phyloP scores from a whole-genome alignment of 768 basidiomycete species.

The Amanita fuliginea region DNA sequence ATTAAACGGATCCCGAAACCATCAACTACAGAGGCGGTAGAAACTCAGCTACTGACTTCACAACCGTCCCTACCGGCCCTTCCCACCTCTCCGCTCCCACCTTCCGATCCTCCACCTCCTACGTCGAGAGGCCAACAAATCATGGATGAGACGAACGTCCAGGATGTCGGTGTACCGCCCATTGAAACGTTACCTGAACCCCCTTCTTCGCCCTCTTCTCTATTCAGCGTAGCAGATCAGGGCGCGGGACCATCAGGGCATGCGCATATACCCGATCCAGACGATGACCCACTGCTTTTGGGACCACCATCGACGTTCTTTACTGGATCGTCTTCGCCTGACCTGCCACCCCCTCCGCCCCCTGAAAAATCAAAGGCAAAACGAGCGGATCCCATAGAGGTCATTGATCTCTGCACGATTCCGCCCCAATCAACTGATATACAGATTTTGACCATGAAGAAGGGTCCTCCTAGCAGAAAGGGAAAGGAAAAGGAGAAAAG shows the following conservation, averaged over 20 bases:
- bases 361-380: background rate
- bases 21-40: background rate
- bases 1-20: slow-evolving; percentile 9
- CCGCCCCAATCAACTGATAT: slow-evolving; percentile 12
- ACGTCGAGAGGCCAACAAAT: slow-evolving; percentile 9
- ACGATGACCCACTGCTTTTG: slow-evolving; percentile 8
- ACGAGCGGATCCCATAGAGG: slow-evolving; percentile 10
- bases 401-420: slow-evolving; percentile 21
- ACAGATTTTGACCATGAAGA: slow-evolving; percentile 1
- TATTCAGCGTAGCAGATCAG: slow-evolving; percentile 13
- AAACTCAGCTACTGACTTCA: slow-evolving; percentile 11
- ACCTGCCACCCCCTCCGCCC: background rate
- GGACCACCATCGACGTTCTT: slow-evolving; percentile 34
- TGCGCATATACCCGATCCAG: slow-evolving; percentile 8
- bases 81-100: slow-evolving; percentile 16
- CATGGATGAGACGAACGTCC: slow-evolving; percentile 4
- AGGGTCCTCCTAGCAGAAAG: background rate
- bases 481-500: slow-evolving; percentile 12
- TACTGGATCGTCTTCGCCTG: slow-evolving; percentile 31
- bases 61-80: slow-evolving; percentile 10
- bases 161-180: slow-evolving; percentile 14
- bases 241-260: slow-evolving; percentile 9
- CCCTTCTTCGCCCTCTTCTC: slow-evolving; percentile 23
- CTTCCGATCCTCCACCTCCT: slow-evolving; percentile 23
- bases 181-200: slow-evolving; percentile 23